phyloP scores from a whole-genome alignment of 2,329 filamentous ascomycete species.

The Rhexocercosporidium sp. region DNA sequence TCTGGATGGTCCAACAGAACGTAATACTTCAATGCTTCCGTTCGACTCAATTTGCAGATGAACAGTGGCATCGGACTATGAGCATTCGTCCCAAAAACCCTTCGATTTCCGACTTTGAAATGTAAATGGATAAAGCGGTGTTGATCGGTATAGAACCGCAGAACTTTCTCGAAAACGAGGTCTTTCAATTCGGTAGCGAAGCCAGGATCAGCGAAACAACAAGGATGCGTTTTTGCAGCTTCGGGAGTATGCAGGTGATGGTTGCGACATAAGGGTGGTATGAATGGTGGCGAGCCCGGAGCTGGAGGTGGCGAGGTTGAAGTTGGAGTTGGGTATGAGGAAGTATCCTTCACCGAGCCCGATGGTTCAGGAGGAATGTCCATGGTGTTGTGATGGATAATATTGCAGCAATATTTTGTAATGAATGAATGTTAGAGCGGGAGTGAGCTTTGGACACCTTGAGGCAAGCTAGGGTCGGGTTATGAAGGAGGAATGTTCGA shows the following conservation, averaged over 20 bases:
- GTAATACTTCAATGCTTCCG: background rate
- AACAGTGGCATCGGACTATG: background rate
- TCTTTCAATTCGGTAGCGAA: background rate
- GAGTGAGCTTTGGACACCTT: too few relatives aligned
- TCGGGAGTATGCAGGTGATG: background rate
- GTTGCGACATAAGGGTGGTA: background rate
- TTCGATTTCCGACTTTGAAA: background rate
- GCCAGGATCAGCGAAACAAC: background rate
- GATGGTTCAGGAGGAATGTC: background rate
- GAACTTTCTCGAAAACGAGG: background rate
- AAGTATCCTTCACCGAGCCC: background rate
- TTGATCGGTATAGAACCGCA: background rate
- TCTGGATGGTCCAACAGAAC: background rate
- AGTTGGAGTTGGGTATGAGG: background rate
- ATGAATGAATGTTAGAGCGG: too few relatives aligned
- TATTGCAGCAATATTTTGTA: too few relatives aligned
- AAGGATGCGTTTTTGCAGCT: background rate
- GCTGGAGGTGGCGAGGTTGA: background rate
- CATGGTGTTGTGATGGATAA: background rate
- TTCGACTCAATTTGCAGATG: background rate
- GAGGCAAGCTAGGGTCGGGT: too few relatives aligned
- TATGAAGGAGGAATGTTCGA: too few relatives aligned
- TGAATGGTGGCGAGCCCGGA: background rate
- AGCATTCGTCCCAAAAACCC: background rate
- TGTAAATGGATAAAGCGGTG: background rate